Evolutionary conservation across 257 asterid genomes (phyloP).

Genomic region (Cordia subcordata): DNA sequence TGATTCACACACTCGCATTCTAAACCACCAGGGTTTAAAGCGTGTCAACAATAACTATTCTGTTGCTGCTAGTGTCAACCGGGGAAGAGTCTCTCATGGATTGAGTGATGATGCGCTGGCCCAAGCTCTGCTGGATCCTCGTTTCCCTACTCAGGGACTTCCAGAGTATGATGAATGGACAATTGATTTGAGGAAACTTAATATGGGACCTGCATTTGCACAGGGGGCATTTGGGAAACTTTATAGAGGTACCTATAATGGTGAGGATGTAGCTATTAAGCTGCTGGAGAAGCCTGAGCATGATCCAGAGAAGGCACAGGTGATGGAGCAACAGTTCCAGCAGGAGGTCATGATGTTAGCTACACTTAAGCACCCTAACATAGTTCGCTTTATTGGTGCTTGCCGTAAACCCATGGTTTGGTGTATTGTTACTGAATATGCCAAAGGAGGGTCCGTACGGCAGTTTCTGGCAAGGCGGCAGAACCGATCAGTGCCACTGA

Average conservation of each 20-base stretch:
- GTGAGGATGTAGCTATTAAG: constrained; percentile 94
- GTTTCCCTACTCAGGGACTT: constrained; percentile 82
- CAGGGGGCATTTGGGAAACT: constrained; percentile 99
- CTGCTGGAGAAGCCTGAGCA: constrained; percentile 90
- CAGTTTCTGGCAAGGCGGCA: constrained; percentile 79
- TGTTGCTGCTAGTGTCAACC: constrained; percentile 74
- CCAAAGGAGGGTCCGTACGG: constrained; percentile 95
- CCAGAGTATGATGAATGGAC: constrained; percentile 90
- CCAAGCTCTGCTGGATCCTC: constrained; percentile 85
- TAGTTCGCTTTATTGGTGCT: constrained; percentile 90
- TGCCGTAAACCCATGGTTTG: constrained; percentile 98
- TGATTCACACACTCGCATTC: constrained; percentile 75
- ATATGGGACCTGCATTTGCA: constrained; percentile 97
- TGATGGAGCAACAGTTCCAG: constrained; percentile 97
- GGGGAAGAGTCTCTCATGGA: constrained; percentile 59
- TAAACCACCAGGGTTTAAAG: constrained; percentile 87
- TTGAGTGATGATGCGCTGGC: constrained; percentile 85
- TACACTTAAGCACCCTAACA: constrained; percentile 79
- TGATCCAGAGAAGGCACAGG: constrained; percentile 71
- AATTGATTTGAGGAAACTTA: constrained; percentile 86
- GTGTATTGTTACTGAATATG: constrained; percentile 97
- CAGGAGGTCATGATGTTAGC: constrained; percentile 99
- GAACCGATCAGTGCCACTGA: constrained; percentile 87
- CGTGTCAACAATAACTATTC: constrained; percentile 68
- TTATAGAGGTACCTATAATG: constrained; percentile 82